Conservation (phyloP, 805 yeast genomes). For the Kluyveromyces dobzhanskii region DNA sequence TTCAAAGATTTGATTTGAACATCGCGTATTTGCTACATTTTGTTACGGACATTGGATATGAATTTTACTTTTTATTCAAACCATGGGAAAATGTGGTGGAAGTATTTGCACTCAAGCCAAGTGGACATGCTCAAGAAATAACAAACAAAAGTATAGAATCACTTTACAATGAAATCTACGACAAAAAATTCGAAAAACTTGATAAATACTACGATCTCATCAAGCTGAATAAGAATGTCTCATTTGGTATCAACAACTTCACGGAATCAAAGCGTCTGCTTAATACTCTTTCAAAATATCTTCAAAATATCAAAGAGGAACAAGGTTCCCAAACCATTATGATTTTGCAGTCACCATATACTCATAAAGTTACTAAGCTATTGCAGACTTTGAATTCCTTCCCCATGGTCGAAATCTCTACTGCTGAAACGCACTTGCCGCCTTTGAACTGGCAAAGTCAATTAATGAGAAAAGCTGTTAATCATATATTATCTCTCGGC, state of each 20-base stretch:
- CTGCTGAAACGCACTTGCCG: constrained; percentile 53
- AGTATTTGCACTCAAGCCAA: constrained; percentile 60
- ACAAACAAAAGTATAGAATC: constrained; percentile 31
- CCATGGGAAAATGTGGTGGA: constrained; percentile 47
- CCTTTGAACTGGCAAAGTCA: constrained; percentile 76
- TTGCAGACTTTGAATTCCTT: constrained; percentile 43
- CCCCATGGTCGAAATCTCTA: constrained; percentile 55
- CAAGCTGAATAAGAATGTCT: constrained; percentile 42
- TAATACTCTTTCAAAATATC: constrained; percentile 45
- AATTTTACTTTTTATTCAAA: constrained; percentile 58
- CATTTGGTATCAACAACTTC: constrained; percentile 47
- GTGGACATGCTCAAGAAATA: constrained; percentile 48
- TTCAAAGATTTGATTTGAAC: constrained; percentile 47
- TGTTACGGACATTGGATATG: constrained; percentile 59
- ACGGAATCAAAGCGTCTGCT: constrained; percentile 48
- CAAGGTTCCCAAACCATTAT: constrained; percentile 57
- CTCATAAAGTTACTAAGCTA: constrained; percentile 37
- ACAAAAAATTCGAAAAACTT: constrained; percentile 39
- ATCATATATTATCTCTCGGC: constrained; percentile 65
- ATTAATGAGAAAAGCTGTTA: constrained; percentile 54
- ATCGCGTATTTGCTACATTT: constrained; percentile 61
- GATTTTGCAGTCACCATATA: constrained; percentile 65
- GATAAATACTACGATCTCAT: constrained; percentile 38
- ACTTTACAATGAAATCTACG: constrained; percentile 46
- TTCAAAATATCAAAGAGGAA: constrained; percentile 53